Evolutionary conservation across 108 stramenopile species (phyloP).

Genomic region (Cyclotella choctawhatcheeana): DNA sequence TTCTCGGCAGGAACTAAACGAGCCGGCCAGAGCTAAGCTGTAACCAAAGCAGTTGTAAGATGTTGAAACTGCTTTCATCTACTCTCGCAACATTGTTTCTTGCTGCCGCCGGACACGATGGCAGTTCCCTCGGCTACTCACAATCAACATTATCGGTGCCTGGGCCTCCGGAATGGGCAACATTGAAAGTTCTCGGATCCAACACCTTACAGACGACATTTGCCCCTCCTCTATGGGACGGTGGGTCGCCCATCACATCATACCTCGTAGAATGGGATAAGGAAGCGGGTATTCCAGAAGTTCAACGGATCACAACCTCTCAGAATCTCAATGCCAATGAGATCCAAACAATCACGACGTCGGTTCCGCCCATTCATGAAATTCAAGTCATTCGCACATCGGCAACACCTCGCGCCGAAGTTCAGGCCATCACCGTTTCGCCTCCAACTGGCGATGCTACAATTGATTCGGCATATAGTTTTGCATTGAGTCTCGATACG

Average conservation of each 20-base stretch:
- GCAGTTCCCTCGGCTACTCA: conserved; percentile 2
- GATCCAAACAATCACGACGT: conserved; percentile 74
- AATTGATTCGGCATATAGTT: conserved; percentile 56
- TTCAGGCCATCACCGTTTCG: conserved; percentile 67
- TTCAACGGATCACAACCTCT: conserved; percentile 71
- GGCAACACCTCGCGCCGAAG: conserved; percentile 58
- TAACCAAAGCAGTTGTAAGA: no score
- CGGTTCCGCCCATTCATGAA: conserved; percentile 65
- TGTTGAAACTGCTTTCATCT: conserved; percentile 14
- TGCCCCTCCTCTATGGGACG: conserved; percentile 48
- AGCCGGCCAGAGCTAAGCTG: no score
- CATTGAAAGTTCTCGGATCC: conserved; percentile 41
- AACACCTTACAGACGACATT: conserved; percentile 45
- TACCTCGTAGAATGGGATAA: conserved; percentile 85
- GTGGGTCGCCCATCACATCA: conserved; percentile 37
- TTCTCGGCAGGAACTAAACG: no score
- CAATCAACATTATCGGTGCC: conserved; percentile 36
- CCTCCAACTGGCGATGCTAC: conserved; percentile 52
- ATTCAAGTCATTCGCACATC: conserved; percentile 65
- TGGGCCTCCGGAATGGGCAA: conserved; percentile 49
- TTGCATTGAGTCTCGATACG: conserved; percentile 63
- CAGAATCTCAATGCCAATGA: conserved; percentile 83
- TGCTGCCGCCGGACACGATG: conserved; percentile 15
- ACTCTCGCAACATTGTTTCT: conserved; percentile 11
- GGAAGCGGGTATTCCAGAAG: conserved; percentile 71